Conservation (phyloP, 2,329 filamentous ascomycete species). For the Claviceps fusiformis region DNA sequence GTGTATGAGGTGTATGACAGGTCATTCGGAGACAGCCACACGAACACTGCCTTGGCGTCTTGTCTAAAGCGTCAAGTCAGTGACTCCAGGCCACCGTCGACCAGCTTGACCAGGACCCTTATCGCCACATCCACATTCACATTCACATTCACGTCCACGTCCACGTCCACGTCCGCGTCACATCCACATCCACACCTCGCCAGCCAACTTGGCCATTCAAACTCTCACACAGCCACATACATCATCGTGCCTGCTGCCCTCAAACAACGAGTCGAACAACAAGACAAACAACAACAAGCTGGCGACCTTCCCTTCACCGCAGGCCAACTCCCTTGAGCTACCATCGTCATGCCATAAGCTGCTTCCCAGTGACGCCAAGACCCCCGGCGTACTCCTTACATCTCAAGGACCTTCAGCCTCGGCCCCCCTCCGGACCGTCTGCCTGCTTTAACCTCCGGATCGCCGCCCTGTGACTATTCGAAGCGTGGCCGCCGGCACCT, state of each 20-base stretch:
- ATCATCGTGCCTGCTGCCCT: neutral
- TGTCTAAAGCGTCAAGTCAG: too few species aligned
- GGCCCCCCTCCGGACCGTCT: neutral
- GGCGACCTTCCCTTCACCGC: neutral
- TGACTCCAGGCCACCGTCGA: too few species aligned
- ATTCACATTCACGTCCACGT: neutral
- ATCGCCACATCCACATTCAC: neutral
- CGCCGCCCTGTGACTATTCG: neutral
- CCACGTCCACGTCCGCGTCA: too few species aligned
- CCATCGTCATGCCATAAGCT: conserved; percentile 1
- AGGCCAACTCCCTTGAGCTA: neutral
- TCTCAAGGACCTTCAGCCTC: neutral
- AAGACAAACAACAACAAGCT: neutral
- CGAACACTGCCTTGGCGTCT: too few species aligned
- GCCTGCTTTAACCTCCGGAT: neutral
- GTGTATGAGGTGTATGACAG: too few species aligned
- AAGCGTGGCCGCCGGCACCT: neutral
- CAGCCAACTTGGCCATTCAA: too few species aligned
- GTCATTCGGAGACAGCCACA: too few species aligned
- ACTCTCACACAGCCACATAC: neutral
- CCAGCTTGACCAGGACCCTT: neutral
- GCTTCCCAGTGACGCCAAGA: neutral
- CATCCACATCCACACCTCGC: too few species aligned
- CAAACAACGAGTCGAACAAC: neutral
- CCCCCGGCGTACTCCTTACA: neutral